Percentiles rank a stretch among this genome's conserved stretches.
Conservation (phyloP, 352 stramenopile species). For the Globisporangium cederbergense region DNA sequence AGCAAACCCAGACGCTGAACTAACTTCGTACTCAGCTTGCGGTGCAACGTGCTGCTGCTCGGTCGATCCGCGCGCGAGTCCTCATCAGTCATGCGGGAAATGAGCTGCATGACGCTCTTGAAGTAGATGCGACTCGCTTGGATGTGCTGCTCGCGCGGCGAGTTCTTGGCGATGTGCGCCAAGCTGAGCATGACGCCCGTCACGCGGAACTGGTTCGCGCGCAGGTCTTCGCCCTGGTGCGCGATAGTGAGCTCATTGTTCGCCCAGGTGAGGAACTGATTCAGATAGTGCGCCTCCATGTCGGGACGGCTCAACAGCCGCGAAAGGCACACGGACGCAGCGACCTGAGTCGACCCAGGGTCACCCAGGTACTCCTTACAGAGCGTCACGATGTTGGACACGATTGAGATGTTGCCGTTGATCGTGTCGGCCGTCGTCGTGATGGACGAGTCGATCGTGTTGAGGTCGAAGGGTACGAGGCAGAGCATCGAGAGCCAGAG, state of each 20-base stretch:
- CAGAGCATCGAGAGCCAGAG: slow-evolving; percentile 98
- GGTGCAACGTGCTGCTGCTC: slow-evolving; percentile 80
- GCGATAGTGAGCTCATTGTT: slow-evolving; percentile 52
- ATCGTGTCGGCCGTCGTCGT: slow-evolving; percentile 15
- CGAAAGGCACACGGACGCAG: slow-evolving; percentile 93
- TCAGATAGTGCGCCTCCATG: slow-evolving; percentile 89
- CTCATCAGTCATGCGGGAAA: slow-evolving; percentile 54
- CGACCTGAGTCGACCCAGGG: slow-evolving; percentile 85
- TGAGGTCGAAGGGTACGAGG: slow-evolving; percentile 97
- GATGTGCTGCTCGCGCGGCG: slow-evolving; percentile 69
- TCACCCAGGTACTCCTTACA: slow-evolving; percentile 88
- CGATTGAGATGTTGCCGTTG: slow-evolving; percentile 50
- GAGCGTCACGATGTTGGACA: slow-evolving; percentile 75
- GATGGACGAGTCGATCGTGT: slow-evolving; percentile 92
- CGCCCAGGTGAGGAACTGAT: slow-evolving; percentile 90
- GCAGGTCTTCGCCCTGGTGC: slow-evolving; percentile 30
- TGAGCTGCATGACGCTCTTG: slow-evolving; percentile 61
- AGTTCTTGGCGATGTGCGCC: slow-evolving; percentile 77
- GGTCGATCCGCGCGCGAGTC: slow-evolving; percentile 32
- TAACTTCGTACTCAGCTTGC: slow-evolving; percentile 97
- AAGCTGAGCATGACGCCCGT: slow-evolving; percentile 81
- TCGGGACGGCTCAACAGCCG: slow-evolving; percentile 94
- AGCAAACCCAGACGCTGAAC: slow-evolving; percentile 93
- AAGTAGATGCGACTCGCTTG: slow-evolving; percentile 74
- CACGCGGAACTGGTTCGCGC: slow-evolving; percentile 70